Evolutionary conservation across 495 filamentous ascomycete species (phyloP).

Genomic region (Tuber microsphaerosporum): DNA sequence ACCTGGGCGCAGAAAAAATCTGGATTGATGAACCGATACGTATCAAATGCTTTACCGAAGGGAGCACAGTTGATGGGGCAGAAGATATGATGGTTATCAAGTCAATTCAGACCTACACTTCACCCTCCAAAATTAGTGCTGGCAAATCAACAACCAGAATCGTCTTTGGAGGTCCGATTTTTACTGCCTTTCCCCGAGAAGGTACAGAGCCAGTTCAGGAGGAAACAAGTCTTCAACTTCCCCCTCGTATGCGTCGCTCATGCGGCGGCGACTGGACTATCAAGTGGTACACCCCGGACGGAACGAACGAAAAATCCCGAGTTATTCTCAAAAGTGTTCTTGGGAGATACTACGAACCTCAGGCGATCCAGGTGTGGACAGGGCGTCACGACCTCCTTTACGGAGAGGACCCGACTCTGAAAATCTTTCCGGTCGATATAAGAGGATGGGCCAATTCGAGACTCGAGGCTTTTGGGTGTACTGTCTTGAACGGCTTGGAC

Average conservation of each 20-base stretch:
- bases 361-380: constrained; percentile 33
- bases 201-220: constrained; percentile 9
- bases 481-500: background rate
- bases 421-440: background rate
- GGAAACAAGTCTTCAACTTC: constrained; percentile 17
- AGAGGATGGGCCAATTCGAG: constrained; percentile 1
- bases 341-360: constrained; percentile 37
- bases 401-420: background rate
- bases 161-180: constrained; percentile 23
- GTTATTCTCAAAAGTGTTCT: constrained; percentile 21
- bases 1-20: constrained; percentile 55
- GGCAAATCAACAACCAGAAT: constrained; percentile 17
- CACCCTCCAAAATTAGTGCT: constrained; percentile 5
- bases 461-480: background rate
- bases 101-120: constrained; percentile 24
- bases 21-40: constrained; percentile 55
- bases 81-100: constrained; percentile 37
- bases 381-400: constrained; percentile 4
- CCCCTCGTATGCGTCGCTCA: constrained; percentile 31
- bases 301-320: constrained; percentile 10
- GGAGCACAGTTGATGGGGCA: constrained; percentile 7
- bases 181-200: constrained; percentile 29
- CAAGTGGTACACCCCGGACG: constrained; percentile 26
- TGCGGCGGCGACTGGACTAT: constrained; percentile 17
- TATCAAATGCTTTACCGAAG: constrained; percentile 38